phyloP scores from a whole-genome alignment of 768 basidiomycete genomes.

The Trametes sanguinea region DNA sequence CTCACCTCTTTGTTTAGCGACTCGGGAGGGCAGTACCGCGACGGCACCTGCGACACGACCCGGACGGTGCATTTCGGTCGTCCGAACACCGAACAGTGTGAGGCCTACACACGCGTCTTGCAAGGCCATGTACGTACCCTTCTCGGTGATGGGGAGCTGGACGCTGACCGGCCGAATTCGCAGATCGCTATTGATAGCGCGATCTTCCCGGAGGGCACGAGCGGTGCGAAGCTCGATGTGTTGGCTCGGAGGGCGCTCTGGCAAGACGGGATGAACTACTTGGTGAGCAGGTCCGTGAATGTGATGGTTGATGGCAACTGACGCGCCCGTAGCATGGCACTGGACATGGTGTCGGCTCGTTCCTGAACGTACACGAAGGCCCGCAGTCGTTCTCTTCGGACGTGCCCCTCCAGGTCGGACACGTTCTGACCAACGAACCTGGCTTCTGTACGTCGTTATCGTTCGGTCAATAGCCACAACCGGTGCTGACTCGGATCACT shows the following conservation, averaged over 20 bases:
- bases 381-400: slow-evolving; percentile 74
- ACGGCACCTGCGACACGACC: slow-evolving; percentile 88
- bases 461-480: not conserved
- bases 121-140: slow-evolving; percentile 85
- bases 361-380: slow-evolving; percentile 85
- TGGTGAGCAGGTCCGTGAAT: slow-evolving; percentile 44
- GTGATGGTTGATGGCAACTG: not conserved
- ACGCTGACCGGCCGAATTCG: slow-evolving; percentile 1
- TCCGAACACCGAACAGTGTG: slow-evolving; percentile 82
- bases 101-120: slow-evolving; percentile 91
- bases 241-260: slow-evolving; percentile 87
- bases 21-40: slow-evolving; percentile 86
- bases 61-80: slow-evolving; percentile 85
- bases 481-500: not conserved
- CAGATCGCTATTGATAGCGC: slow-evolving; percentile 91
- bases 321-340: slow-evolving; percentile 71
- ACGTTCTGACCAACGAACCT: slow-evolving; percentile 93
- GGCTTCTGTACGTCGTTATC: slow-evolving; percentile 71
- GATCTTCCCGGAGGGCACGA: slow-evolving; percentile 89
- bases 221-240: slow-evolving; percentile 81
- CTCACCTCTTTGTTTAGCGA: slow-evolving; percentile 53
- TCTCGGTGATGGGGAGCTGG: slow-evolving; percentile 17
- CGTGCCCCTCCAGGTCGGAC: slow-evolving; percentile 76
- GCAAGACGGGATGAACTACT: slow-evolving; percentile 83
- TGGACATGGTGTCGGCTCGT: slow-evolving; percentile 88